These are phyloP conservation scores for Thelephora terrestris DNA, from an alignment of 1,284 basidiomycete species.

Conservation along the genomic window DNA sequence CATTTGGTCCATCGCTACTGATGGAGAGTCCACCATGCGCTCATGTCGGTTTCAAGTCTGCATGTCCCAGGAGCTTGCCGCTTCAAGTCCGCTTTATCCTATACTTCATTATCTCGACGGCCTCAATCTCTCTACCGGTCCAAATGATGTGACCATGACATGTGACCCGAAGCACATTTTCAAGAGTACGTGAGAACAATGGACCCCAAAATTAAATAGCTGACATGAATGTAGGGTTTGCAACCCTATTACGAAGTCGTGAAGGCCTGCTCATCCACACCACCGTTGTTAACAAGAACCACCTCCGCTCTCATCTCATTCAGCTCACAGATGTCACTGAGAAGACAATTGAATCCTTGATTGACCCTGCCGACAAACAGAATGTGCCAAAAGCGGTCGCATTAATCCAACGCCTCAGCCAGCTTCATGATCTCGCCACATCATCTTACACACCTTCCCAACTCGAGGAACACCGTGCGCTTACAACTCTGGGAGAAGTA, in stretches of 20 bases:
- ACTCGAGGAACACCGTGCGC: neutral
- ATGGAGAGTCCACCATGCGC: constrained; percentile 18
- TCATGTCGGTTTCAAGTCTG: constrained; percentile 16
- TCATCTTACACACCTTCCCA: neutral
- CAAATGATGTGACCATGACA: too few species aligned
- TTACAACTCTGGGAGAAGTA: constrained; percentile 5
- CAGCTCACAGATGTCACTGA: neutral
- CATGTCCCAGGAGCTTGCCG: constrained; percentile 9
- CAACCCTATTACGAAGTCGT: too few species aligned
- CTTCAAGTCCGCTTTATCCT: constrained; percentile 4
- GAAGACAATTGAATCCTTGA: constrained; percentile 1
- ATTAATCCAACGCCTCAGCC: neutral
- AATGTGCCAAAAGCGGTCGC: constrained; percentile 12
- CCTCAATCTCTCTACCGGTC: too few species aligned
- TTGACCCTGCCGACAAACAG: constrained; percentile 10
- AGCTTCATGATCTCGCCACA: neutral
- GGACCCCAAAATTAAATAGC: too few species aligned
- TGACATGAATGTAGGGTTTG: too few species aligned
- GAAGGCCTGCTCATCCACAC: too few species aligned
- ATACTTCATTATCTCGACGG: too few species aligned
- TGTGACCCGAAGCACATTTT: too few species aligned
- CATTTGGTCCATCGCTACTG: constrained; percentile 16
- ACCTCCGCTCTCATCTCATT: constrained; percentile 1
- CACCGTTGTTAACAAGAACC: constrained; percentile 6
- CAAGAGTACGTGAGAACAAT: too few species aligned